Conservation (phyloP, 192 early-diverging fungal species). For the Backusella westeae region DNA sequence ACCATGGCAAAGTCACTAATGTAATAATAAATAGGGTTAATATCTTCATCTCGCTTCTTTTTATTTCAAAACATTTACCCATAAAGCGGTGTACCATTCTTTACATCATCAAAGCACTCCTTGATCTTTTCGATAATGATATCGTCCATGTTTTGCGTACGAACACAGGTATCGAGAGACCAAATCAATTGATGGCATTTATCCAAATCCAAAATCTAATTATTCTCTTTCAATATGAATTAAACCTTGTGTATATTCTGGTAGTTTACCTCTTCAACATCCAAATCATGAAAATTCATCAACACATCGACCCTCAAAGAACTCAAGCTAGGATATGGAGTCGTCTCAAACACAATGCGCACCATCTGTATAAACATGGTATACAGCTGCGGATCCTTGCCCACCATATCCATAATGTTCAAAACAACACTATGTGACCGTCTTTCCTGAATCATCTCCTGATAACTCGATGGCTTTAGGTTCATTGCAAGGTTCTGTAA, state of each 20-base stretch:
- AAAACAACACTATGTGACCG: conserved; percentile 34
- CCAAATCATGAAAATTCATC: conserved; percentile 55
- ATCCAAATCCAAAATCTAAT: conserved; percentile 49
- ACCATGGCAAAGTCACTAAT: conserved; percentile 58
- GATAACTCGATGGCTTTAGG: conserved; percentile 25
- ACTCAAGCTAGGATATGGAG: conserved; percentile 39
- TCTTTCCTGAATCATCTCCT: conserved; percentile 27
- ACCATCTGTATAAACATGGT: conserved; percentile 37
- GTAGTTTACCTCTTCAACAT: conserved; percentile 35
- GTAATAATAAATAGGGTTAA: neutral
- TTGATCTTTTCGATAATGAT: conserved; percentile 51
- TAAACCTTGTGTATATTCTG: neutral
- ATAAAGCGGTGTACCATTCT: conserved; percentile 47
- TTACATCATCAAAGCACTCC: conserved; percentile 52
- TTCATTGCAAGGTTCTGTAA: conserved; percentile 25
- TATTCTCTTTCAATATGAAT: neutral
- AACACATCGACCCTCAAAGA: conserved; percentile 55
- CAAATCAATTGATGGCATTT: conserved; percentile 53
- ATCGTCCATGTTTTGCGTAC: conserved; percentile 55
- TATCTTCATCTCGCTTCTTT: neutral
- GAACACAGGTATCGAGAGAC: conserved; percentile 55
- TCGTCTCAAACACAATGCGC: conserved; percentile 33
- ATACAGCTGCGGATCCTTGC: conserved; percentile 39
- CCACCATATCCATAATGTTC: conserved; percentile 45
- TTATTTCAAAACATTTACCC: conserved; percentile 36